These are phyloP conservation scores for Colletotrichum lini DNA, from an alignment of 2,329 filamentous ascomycete species.

Conservation along the genomic window DNA sequence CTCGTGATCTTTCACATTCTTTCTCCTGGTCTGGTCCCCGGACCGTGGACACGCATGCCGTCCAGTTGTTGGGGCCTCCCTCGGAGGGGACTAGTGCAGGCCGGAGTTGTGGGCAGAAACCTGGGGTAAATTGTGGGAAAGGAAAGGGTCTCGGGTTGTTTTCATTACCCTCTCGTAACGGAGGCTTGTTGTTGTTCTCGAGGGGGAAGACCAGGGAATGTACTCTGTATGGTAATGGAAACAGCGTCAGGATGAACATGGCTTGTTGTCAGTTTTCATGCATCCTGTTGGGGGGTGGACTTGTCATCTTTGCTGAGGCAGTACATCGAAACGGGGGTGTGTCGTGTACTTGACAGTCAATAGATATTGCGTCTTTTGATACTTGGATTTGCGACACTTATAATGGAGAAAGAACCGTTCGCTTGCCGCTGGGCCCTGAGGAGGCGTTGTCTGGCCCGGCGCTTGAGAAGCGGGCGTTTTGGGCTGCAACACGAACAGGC, in stretches of 20 bases:
- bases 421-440: neutral
- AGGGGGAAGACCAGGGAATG: neutral
- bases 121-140: conserved; percentile 23
- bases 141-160: conserved; percentile 32
- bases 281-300: neutral
- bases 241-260: conserved; percentile 30
- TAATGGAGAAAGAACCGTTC: neutral
- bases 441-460: conserved; percentile 25
- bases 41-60: neutral
- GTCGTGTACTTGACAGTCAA: neutral
- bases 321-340: neutral
- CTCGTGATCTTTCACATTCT: conserved; percentile 38
- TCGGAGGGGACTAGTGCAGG: conserved; percentile 1
- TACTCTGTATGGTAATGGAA: conserved; percentile 23
- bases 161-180: conserved; percentile 7
- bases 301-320: conserved; percentile 9
- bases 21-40: neutral
- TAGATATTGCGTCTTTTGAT: neutral
- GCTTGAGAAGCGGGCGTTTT: conserved; percentile 39
- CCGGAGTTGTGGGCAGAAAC: neutral
- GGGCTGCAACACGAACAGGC: conserved; percentile 39
- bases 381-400: conserved; percentile 1
- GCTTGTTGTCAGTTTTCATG: neutral
- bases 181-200: neutral
- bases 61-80: conserved; percentile 7